Base-by-base conservation (phyloP, 352 stramenopile genomes). In the Thalassiosira livingstoniorum region DNA sequence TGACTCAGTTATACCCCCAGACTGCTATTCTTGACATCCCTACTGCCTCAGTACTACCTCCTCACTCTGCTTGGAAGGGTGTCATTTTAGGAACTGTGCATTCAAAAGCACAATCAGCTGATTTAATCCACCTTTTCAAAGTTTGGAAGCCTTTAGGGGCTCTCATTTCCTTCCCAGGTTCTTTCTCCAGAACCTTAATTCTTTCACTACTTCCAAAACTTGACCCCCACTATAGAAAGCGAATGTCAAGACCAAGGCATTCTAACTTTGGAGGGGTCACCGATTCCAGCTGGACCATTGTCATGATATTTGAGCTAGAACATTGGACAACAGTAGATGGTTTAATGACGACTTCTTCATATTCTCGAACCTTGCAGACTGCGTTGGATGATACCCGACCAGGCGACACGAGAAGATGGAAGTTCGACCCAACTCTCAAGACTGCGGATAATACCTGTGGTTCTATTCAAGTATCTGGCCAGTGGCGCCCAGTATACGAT, bases 281-380 rank as follows among this genome's bases (percentile, higher is more conserved):
- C 18, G 31, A 2, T 1, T 67, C 58, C 2, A 23, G 47, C 1
- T 67, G 21, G 31, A 4, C 13, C 34, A 53, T 67, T 23, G 32
- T 67, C 0, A 32, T 53, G 47, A 5, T 67, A 15, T 47, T 21
- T 2, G 21, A 23, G 2, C 2, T 11, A 3, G 5, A 1, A 32
- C 29, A 0, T 15, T 31, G 18, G 2, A 25, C 21, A 21, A 53
- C 15, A 23, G 23, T 32, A n/a, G 53, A 2, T 18, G 31, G 5
- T 4, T 25, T 67, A 67, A 67, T 67, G 58, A 67, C 58, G 53
- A 29, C 13, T 29, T 58, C 32, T 60, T 54, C 55, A n/a, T 75
- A 66, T 29, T 37, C 34, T 43, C 51, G 58, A 58, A 0, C 34
- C 0, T 15, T 75, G 21, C 67, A 75, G 53, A 43, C 54, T 2